Evolutionary conservation across 2,329 filamentous ascomycete genomes (phyloP).

Genomic region (Talaromyces amestolkiae): DNA sequence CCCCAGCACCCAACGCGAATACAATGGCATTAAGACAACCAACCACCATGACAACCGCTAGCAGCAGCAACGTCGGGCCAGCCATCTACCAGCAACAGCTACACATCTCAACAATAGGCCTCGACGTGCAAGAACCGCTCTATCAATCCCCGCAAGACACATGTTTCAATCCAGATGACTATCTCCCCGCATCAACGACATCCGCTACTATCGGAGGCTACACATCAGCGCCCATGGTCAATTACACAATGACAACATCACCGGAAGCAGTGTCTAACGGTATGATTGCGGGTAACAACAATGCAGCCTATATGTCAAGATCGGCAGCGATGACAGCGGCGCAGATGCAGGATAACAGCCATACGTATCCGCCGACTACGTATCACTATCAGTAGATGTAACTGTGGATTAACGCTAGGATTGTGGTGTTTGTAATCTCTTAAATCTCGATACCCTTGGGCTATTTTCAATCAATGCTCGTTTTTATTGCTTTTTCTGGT

Average conservation of each 20-base stretch:
- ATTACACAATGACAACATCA: conserved; percentile 15
- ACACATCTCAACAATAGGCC: conserved; percentile 27
- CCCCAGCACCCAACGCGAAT: conserved; percentile 22
- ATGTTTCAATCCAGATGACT: conserved; percentile 22
- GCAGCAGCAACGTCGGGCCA: not conserved
- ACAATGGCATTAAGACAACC: conserved; percentile 8
- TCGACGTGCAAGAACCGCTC: conserved; percentile 24
- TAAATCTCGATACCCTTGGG: not conserved
- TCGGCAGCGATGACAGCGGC: not conserved
- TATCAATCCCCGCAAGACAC: conserved; percentile 29
- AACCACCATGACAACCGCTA: conserved; percentile 3
- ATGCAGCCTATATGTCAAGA: not conserved
- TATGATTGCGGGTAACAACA: not conserved
- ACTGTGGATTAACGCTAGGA: too few relatives aligned
- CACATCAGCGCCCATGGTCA: conserved; percentile 13
- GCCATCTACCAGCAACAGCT: not conserved
- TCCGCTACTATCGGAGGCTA: conserved; percentile 1
- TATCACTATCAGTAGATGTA: not conserved
- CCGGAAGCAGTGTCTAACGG: not conserved
- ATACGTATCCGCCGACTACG: not conserved
- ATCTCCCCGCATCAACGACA: conserved; percentile 18
- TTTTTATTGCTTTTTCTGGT: not conserved
- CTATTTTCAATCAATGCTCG: too few relatives aligned
- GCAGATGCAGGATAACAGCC: not conserved
- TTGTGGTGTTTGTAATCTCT: not conserved